These are phyloP conservation scores for Tylopilus rubrobrunneus DNA, from an alignment of 768 basidiomycete genomes.

Conservation along the genomic window DNA sequence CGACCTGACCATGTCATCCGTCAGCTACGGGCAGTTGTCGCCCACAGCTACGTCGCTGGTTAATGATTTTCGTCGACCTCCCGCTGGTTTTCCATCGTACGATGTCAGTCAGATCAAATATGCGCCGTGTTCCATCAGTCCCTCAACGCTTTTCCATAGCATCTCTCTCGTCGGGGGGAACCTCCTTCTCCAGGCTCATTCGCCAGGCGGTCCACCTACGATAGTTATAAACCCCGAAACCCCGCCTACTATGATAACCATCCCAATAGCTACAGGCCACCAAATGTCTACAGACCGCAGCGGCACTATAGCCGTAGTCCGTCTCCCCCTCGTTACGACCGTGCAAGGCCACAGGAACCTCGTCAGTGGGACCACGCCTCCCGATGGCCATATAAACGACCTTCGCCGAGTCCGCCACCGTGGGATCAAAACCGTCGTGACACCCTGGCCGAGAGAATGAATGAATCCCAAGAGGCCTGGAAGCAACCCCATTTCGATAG, in stretches of 20 bases:
- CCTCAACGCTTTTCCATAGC: slow-evolving; percentile 24
- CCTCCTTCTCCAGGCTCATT: slow-evolving; percentile 49
- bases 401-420: slow-evolving; percentile 33
- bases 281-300: slow-evolving; percentile 35
- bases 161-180: slow-evolving; percentile 37
- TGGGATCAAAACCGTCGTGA: slow-evolving; percentile 35
- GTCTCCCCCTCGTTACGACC: slow-evolving; percentile 50
- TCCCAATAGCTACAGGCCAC: slow-evolving; percentile 43
- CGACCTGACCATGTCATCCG: slow-evolving; percentile 23
- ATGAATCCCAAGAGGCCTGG: slow-evolving; percentile 74
- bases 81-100: slow-evolving; percentile 22
- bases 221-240: slow-evolving; percentile 48
- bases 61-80: slow-evolving; percentile 28
- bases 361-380: slow-evolving; percentile 46
- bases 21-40: slow-evolving; percentile 26
- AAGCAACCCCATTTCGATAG: slow-evolving; percentile 54
- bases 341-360: slow-evolving; percentile 36
- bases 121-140: slow-evolving; percentile 5
- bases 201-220: slow-evolving; percentile 43
- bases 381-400: slow-evolving; percentile 44
- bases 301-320: slow-evolving; percentile 43
- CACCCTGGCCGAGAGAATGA: slow-evolving; percentile 48
- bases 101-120: slow-evolving; percentile 31
- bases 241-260: slow-evolving; percentile 38
- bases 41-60: slow-evolving; percentile 22